These are phyloP conservation scores for Colletotrichum euphorbiae DNA, from an alignment of 2,329 filamentous ascomycete genomes.

Conservation along the genomic window DNA sequence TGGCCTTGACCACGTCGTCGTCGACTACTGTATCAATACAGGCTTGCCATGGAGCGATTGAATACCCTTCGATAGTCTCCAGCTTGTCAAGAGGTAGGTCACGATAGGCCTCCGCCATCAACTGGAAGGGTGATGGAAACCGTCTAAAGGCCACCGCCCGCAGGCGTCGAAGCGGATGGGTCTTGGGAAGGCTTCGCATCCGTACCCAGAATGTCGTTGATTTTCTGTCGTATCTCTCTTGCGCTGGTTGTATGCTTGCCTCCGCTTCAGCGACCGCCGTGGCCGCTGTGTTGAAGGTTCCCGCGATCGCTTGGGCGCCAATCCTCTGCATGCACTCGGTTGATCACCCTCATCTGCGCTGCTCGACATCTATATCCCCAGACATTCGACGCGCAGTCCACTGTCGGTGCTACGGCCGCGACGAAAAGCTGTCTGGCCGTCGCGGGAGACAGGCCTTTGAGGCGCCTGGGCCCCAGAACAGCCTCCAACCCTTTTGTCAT, in stretches of 20 bases:
- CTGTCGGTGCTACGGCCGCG: neutral
- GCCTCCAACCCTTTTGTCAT: constrained; percentile 38
- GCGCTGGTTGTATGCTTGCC: constrained; percentile 14
- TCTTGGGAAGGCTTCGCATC: neutral
- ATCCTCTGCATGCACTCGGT: constrained; percentile 15
- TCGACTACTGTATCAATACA: neutral
- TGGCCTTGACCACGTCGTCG: too few species aligned
- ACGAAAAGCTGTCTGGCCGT: constrained; percentile 26
- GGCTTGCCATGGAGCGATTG: too few species aligned
- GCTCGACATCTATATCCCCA: constrained; percentile 1
- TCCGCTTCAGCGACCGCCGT: constrained; percentile 18
- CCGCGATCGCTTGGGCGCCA: neutral
- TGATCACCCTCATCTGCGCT: constrained; percentile 4
- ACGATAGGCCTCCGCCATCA: neutral
- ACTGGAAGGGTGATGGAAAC: neutral
- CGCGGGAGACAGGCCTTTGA: constrained; percentile 18
- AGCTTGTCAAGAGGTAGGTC: neutral
- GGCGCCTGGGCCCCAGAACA: constrained; percentile 35
- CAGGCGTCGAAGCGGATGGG: neutral
- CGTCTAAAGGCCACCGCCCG: neutral
- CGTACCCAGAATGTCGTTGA: neutral
- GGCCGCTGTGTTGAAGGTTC: constrained; percentile 3
- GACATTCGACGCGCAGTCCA: constrained; percentile 1
- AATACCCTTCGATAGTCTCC: neutral
- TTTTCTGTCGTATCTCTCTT: neutral